These are phyloP conservation scores for Monoraphidium neglectum DNA, from an alignment of 139 green algal species.

Conservation along the genomic window DNA sequence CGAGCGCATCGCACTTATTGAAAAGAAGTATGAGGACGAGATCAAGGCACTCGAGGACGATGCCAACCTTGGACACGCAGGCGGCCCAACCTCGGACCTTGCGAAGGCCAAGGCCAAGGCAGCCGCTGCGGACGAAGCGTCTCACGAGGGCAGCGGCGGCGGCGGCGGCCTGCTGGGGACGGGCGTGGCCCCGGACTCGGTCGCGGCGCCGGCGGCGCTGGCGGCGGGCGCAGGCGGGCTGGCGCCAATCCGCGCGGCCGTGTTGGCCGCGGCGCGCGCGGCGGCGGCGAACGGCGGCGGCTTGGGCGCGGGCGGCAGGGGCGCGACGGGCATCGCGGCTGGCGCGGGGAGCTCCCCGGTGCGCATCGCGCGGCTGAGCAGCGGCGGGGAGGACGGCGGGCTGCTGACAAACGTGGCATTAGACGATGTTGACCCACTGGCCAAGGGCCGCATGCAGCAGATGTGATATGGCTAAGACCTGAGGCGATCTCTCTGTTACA, in stretches of 20 bases:
- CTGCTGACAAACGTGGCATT: constrained; percentile 21
- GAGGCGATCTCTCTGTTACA: too few species aligned
- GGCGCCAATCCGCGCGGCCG: too few species aligned
- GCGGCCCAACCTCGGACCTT: too few species aligned
- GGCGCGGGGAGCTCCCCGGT: neutral
- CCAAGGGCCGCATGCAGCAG: neutral
- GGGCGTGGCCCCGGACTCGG: too few species aligned
- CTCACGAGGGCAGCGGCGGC: too few species aligned
- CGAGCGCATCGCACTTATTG: constrained; percentile 37
- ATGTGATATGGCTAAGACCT: too few species aligned
- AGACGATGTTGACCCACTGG: constrained; percentile 27
- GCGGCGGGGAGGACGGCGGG: neutral
- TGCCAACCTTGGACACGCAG: neutral
- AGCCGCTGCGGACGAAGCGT: too few species aligned
- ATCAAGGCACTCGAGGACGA: constrained; percentile 22
- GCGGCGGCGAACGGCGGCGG: neutral
- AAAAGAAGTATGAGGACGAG: constrained; percentile 43
- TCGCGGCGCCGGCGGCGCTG: too few species aligned
- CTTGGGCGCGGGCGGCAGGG: neutral
- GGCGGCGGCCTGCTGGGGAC: too few species aligned
- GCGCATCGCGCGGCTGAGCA: constrained; percentile 2
- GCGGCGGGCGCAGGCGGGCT: too few species aligned
- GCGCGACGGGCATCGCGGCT: neutral
- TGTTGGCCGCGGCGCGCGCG: neutral
- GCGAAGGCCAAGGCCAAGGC: too few species aligned